Evolutionary conservation across 2,329 filamentous ascomycete species (phyloP), one percentile per base, ranked within the genome.

Genomic region (Fusarium sp.): DNA sequence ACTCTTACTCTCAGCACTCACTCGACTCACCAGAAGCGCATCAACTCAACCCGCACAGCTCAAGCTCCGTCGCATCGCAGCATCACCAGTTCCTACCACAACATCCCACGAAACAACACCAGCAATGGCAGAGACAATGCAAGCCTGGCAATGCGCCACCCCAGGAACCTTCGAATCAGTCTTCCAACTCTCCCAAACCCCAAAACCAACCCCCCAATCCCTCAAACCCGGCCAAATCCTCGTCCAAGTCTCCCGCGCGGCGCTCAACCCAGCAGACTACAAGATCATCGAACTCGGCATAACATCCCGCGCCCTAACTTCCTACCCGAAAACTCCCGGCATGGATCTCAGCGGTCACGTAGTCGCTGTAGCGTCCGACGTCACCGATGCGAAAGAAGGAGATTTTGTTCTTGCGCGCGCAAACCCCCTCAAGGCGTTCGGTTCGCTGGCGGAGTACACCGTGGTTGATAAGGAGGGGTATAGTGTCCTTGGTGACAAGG

Each of bases 301-400:
- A 42, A 68, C 81, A 34, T 76, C 82, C 7, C 78, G 79, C 23
- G 69, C 68, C 13, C 30, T 77, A 5, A 48, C 75, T 0, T 55
- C 68, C 10, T 79, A 74, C 60, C 85, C 86, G 23, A 81, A 81
- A 20, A 83, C 79, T 2, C 83, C 83, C 0, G 82, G 83, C 20
- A 80, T 83, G 71, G 87, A 89, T 72, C 85, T 86, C 68, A 80
- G 81, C 68, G 88, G 87, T 25, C 79, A 74, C 20, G 82, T 89
- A 5, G 80, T 82, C 32, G 74, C 74, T 8, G 68, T 76, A 12
- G 79, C 73, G 18, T 37, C 74, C 1, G 71, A 66, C 13, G 72
- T 75, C 4, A 60, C 66, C 1, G 77, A 78, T 34, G 76, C 82
- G 37, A 73, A 77, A 4, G 66, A 78, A 0, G 84, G 83, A 13